A percentile compares a stretch with the other conserved stretches of the same genome.
Evolutionary conservation across 129 eudicot species (phyloP).

Genomic region (Escallonia rubra): DNA sequence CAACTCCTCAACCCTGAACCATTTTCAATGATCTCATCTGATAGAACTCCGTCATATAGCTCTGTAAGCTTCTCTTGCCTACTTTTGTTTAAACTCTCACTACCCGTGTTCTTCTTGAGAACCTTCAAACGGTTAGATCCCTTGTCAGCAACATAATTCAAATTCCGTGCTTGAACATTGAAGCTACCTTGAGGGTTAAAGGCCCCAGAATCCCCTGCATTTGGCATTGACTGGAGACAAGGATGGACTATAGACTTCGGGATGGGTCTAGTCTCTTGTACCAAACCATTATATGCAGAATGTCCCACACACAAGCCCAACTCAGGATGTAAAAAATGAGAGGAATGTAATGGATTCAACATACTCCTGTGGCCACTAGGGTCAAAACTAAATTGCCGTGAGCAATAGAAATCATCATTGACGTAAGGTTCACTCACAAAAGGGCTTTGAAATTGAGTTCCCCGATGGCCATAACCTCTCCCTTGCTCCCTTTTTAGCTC

Average conservation of each 20-base stretch:
- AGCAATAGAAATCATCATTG: constrained; percentile 8
- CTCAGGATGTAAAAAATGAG: not conserved
- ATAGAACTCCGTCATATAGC: constrained; percentile 7
- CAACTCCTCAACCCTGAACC: constrained; percentile 15
- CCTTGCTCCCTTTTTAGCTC: not conserved
- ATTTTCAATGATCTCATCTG: constrained; percentile 18
- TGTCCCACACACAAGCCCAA: constrained; percentile 6
- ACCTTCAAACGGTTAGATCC: constrained; percentile 19
- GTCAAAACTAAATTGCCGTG: constrained; percentile 7
- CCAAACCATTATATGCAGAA: not conserved
- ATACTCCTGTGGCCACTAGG: not conserved
- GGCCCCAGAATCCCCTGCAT: constrained; percentile 14
- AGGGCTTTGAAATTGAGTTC: constrained; percentile 15
- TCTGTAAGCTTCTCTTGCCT: constrained; percentile 10
- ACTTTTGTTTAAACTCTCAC: not conserved
- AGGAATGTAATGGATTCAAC: constrained; percentile 3
- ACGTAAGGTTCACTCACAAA: constrained; percentile 2
- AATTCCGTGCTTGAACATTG: constrained; percentile 28
- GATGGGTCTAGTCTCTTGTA: constrained; percentile 8
- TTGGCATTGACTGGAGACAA: not conserved
- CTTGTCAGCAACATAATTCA: constrained; percentile 26
- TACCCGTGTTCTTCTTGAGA: constrained; percentile 15
- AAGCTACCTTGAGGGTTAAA: constrained; percentile 26
- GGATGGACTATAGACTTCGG: not conserved
- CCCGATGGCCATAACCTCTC: constrained; percentile 8